phyloP scores from a whole-genome alignment of 371 early-diverging fungal genomes.

The Lichtheimia ramosa region DNA sequence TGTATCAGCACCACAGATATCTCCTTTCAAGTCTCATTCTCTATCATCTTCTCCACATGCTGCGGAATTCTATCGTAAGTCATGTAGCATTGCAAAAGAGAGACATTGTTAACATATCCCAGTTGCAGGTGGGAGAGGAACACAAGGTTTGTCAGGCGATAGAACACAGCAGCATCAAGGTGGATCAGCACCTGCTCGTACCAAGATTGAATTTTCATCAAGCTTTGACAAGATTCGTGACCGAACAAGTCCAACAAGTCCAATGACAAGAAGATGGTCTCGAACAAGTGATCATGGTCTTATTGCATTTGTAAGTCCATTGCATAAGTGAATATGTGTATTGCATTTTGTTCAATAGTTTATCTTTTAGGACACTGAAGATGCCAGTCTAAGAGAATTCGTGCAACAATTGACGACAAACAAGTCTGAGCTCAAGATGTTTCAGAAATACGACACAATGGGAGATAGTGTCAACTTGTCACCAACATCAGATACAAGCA shows the following conservation, averaged over 20 bases:
- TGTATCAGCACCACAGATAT: constrained; percentile 49
- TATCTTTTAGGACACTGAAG: constrained; percentile 29
- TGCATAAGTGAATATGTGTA: background rate
- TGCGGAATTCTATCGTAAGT: background rate
- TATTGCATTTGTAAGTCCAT: constrained; percentile 11
- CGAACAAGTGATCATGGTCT: constrained; percentile 20
- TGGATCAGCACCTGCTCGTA: constrained; percentile 1
- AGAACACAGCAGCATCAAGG: background rate
- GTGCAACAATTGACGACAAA: constrained; percentile 53
- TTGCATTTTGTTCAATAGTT: too few species aligned
- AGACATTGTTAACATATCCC: background rate
- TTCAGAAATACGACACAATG: constrained; percentile 14
- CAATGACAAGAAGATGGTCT: constrained; percentile 18
- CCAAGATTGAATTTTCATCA: constrained; percentile 27
- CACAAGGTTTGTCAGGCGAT: constrained; percentile 14
- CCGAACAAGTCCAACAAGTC: constrained; percentile 13
- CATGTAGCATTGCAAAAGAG: too few species aligned
- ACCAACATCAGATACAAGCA: background rate
- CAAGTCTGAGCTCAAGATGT: constrained; percentile 45
- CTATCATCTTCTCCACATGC: constrained; percentile 58
- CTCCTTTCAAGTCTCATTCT: constrained; percentile 76
- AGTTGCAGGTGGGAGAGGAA: background rate
- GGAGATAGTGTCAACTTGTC: background rate
- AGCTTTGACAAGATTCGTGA: constrained; percentile 30
- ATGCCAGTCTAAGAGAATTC: constrained; percentile 62